Percentiles rank a stretch among this genome's conserved stretches.
Evolutionary conservation across 2,329 filamentous ascomycete genomes (phyloP).

Genomic region (Penicillium sp.): DNA sequence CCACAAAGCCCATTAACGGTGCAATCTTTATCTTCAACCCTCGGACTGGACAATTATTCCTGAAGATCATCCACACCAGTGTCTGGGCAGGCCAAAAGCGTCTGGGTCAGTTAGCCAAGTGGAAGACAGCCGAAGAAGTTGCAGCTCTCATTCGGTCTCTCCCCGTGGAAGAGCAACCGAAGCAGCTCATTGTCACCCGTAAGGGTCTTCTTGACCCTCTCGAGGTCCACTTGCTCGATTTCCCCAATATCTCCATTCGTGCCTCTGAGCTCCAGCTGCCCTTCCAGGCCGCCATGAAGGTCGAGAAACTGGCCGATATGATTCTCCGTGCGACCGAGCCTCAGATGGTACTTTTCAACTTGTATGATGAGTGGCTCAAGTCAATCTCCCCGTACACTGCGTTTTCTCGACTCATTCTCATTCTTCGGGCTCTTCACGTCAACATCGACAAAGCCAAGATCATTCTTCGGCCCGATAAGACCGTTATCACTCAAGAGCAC

Average conservation of each 20-base stretch:
- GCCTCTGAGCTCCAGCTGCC: constrained; percentile 95
- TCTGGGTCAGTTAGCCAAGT: constrained; percentile 96
- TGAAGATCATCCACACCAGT: constrained; percentile 99
- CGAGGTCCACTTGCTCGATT: constrained; percentile 94
- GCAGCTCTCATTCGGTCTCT: constrained; percentile 92
- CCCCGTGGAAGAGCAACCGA: constrained; percentile 96
- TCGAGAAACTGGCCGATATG: constrained; percentile 99
- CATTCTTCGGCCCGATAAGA: constrained; percentile 92
- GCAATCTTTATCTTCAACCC: constrained; percentile 99
- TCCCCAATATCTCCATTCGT: constrained; percentile 98
- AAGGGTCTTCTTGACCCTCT: constrained; percentile 96
- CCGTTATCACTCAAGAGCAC: constrained; percentile 95
- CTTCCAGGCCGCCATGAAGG: constrained; percentile 99
- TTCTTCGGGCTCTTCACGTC: constrained; percentile 90
- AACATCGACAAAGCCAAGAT: constrained; percentile 99
- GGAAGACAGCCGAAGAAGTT: constrained; percentile 99
- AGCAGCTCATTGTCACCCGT: constrained; percentile 95
- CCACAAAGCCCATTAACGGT: constrained; percentile 98
- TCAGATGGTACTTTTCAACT: constrained; percentile 99
- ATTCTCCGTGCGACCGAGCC: constrained; percentile 95
- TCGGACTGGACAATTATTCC: constrained; percentile 92
- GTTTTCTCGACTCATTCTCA: constrained; percentile 91
- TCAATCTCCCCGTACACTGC: constrained; percentile 97
- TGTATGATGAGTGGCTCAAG: constrained; percentile 99
- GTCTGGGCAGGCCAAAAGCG: constrained; percentile 99